phyloP scores from a whole-genome alignment of 371 early-diverging fungal species.

The Mucor velutinosus region DNA sequence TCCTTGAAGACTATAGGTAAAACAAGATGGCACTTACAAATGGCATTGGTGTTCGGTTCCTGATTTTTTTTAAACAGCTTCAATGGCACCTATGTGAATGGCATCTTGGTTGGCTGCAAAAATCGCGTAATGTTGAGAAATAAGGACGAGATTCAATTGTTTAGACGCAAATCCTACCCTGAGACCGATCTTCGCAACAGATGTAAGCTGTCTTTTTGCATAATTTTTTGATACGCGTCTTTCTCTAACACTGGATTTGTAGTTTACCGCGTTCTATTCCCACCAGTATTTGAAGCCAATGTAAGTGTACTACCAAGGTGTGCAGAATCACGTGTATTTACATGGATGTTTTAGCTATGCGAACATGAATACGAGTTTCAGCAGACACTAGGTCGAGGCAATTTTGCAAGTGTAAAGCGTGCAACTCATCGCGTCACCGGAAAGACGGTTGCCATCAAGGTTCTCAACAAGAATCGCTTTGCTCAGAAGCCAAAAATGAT shows the following conservation, averaged over 20 bases:
- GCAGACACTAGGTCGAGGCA: slow-evolving; percentile 59
- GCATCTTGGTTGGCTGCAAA: slow-evolving; percentile 42
- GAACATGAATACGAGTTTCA: slow-evolving; percentile 55
- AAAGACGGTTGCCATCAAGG: slow-evolving; percentile 64
- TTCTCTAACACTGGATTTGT: slow-evolving; percentile 1
- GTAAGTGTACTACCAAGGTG: slow-evolving; percentile 10
- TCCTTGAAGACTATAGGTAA: slow-evolving; percentile 50
- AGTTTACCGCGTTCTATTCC: slow-evolving; percentile 32
- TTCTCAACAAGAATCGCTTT: slow-evolving; percentile 59
- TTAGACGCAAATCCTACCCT: slow-evolving; percentile 23
- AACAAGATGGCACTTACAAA: not conserved
- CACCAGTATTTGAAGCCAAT: slow-evolving; percentile 24
- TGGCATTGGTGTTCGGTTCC: not conserved
- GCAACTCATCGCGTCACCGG: slow-evolving; percentile 50
- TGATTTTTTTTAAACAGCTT: slow-evolving; percentile 44
- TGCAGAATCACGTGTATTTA: not conserved
- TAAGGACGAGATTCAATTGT: slow-evolving; percentile 70
- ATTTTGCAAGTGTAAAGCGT: slow-evolving; percentile 67
- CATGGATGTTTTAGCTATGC: slow-evolving; percentile 40
- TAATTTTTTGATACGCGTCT: slow-evolving; percentile 20
- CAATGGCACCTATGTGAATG: slow-evolving; percentile 81
- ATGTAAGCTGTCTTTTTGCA: slow-evolving; percentile 33
- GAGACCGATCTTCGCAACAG: slow-evolving; percentile 27
- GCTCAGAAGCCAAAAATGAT: slow-evolving; percentile 51
- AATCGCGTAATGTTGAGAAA: slow-evolving; percentile 56